A percentile compares a stretch with the other conserved stretches of the same genome.
Evolutionary conservation across 108 stramenopile species (phyloP).

Genomic region (Thalassiosira profunda): DNA sequence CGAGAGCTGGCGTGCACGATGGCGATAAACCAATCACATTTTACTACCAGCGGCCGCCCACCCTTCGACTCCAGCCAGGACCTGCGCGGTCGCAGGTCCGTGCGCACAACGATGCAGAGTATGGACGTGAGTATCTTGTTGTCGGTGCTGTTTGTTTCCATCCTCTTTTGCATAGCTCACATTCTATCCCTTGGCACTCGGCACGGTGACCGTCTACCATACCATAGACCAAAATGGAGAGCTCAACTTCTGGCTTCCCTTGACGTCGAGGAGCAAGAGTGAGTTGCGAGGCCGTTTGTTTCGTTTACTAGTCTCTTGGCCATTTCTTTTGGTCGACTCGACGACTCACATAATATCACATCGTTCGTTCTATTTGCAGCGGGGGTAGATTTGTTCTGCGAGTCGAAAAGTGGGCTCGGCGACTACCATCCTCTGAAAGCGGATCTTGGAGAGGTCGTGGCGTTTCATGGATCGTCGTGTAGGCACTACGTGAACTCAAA

Average conservation of each 20-base stretch:
- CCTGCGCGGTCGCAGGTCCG: constrained; percentile 77
- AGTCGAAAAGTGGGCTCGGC: constrained; percentile 50
- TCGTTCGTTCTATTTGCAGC: too few species aligned
- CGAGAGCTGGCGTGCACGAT: constrained; percentile 11
- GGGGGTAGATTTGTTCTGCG: constrained; percentile 79
- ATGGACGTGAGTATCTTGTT: constrained; percentile 58
- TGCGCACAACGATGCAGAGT: constrained; percentile 86
- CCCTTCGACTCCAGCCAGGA: constrained; percentile 89
- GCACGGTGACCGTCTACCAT: neutral
- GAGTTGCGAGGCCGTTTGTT: too few species aligned
- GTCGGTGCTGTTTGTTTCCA: neutral
- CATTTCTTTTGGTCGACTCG: too few species aligned
- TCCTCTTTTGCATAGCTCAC: too few species aligned
- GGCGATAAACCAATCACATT: constrained; percentile 51
- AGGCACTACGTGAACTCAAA: constrained; percentile 88
- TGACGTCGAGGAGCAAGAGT: constrained; percentile 65
- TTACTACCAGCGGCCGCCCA: constrained; percentile 91
- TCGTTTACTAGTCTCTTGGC: too few species aligned
- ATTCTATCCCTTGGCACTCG: too few species aligned
- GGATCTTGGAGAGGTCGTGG: constrained; percentile 65
- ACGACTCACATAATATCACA: too few species aligned
- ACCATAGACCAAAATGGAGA: constrained; percentile 81
- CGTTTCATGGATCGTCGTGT: constrained; percentile 87
- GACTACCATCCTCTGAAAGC: constrained; percentile 81
- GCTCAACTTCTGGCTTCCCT: constrained; percentile 91